Percentiles rank a stretch among this genome's conserved stretches.
Conservation (phyloP, 2,329 filamentous ascomycete species). For the Chaetomiaceae sp. region DNA sequence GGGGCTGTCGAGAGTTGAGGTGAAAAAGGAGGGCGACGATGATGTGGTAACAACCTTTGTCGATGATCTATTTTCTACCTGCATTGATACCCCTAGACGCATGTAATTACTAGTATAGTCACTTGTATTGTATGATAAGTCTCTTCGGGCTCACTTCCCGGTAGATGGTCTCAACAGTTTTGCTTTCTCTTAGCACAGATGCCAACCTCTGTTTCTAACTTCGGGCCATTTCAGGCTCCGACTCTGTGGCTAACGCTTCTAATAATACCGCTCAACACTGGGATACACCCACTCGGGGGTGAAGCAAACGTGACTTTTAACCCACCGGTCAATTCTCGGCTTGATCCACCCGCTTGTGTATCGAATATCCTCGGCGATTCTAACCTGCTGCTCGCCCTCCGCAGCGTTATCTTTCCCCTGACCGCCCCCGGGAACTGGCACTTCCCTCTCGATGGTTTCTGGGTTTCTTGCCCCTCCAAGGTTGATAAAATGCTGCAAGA, state of each 20-base stretch:
- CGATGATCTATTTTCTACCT: slow-evolving; percentile 38
- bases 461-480: slow-evolving; percentile 14
- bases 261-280: slow-evolving; percentile 15
- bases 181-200: too few relatives aligned
- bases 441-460: slow-evolving; percentile 7
- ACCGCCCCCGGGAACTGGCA: not conserved
- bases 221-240: too few relatives aligned
- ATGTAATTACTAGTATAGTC: slow-evolving; percentile 7
- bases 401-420: not conserved
- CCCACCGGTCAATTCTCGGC: slow-evolving; percentile 22
- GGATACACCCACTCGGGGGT: slow-evolving; percentile 24
- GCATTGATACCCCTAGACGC: slow-evolving; percentile 12
- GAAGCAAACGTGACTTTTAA: slow-evolving; percentile 14
- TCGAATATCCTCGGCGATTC: slow-evolving; percentile 4
- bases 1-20: slow-evolving; percentile 32
- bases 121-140: not conserved
- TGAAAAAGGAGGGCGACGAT: slow-evolving; percentile 26
- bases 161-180: too few relatives aligned
- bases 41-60: slow-evolving; percentile 39
- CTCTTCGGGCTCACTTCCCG: too few relatives aligned
- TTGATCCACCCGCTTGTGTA: slow-evolving; percentile 26
- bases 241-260: too few relatives aligned
- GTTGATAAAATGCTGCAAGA: slow-evolving; percentile 20
- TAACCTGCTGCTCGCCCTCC: slow-evolving; percentile 5
- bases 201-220: too few relatives aligned